Percentiles rank a stretch among this genome's conserved stretches.
Conservation (phyloP, 2,329 filamentous ascomycete species). For the Fusarium neocosmosporiellum region DNA sequence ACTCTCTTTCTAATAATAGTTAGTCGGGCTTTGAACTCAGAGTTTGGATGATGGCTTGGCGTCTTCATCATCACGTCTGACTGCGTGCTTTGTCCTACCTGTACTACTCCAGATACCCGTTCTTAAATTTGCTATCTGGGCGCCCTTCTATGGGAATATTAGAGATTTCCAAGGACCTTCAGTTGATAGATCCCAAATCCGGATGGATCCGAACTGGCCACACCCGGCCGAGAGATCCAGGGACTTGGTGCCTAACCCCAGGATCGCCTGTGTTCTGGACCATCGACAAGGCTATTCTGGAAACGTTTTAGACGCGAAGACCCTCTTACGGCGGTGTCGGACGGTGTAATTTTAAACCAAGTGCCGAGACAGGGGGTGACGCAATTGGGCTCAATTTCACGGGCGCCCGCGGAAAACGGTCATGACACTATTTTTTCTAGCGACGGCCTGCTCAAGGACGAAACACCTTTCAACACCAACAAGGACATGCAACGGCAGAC, state of each 20-base stretch:
- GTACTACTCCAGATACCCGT: background rate
- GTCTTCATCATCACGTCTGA: background rate
- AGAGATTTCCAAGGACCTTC: background rate
- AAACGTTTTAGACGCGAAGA: slow-evolving; percentile 13
- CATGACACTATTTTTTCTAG: slow-evolving; percentile 17
- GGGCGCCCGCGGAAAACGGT: slow-evolving; percentile 6
- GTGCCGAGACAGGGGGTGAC: background rate
- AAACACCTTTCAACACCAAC: background rate
- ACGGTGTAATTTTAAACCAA: background rate
- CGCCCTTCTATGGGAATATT: background rate
- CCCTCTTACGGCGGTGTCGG: background rate
- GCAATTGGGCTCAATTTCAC: background rate
- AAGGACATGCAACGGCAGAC: slow-evolving; percentile 20
- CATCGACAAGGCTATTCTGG: slow-evolving; percentile 6
- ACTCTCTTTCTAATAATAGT: background rate
- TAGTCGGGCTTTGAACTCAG: background rate
- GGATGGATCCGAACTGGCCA: background rate
- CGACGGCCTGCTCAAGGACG: background rate
- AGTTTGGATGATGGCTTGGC: background rate
- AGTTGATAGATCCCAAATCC: background rate
- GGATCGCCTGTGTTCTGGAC: background rate
- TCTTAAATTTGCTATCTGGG: background rate
- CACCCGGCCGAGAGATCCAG: background rate
- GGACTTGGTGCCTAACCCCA: background rate
- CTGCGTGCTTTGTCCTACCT: background rate